phyloP scores from a whole-genome alignment of 179 eudicot genomes.

The Actinidia arguta region DNA sequence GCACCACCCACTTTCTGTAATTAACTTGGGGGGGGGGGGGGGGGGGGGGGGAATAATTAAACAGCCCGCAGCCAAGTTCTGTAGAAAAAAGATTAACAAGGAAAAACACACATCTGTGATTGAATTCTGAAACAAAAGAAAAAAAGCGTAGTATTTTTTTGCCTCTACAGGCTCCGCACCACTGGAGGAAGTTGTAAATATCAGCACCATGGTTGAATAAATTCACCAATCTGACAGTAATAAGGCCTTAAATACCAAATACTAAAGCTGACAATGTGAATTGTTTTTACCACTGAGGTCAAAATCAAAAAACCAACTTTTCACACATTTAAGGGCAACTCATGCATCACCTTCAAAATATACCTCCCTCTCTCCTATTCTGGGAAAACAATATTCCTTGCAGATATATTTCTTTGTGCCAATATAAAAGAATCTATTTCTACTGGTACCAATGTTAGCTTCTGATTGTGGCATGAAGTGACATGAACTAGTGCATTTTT shows the following conservation, averaged over 20 bases:
- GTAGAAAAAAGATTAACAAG: too few species aligned
- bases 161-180: background rate
- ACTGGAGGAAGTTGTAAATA: background rate
- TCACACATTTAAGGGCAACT: background rate
- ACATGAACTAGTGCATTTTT: background rate
- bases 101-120: background rate
- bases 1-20: background rate
- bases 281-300: background rate
- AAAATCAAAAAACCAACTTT: background rate
- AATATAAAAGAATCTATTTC: background rate
- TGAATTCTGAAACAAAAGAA: background rate
- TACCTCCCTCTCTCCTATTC: background rate
- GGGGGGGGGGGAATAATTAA: too few species aligned
- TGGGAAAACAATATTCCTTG: background rate
- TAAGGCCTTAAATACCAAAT: background rate
- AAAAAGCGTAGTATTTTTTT: background rate
- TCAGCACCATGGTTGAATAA: background rate
- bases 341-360: background rate
- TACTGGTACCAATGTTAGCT: background rate
- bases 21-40: too few species aligned
- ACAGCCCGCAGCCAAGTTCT: too few species aligned
- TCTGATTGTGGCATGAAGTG: background rate
- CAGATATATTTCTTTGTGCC: background rate
- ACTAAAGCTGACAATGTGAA: background rate
- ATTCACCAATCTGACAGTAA: background rate